Percentiles rank a stretch among this genome's conserved stretches.
Evolutionary conservation across 306 rosid genomes (phyloP).

Genomic region (Pterocarpus santalinus): DNA sequence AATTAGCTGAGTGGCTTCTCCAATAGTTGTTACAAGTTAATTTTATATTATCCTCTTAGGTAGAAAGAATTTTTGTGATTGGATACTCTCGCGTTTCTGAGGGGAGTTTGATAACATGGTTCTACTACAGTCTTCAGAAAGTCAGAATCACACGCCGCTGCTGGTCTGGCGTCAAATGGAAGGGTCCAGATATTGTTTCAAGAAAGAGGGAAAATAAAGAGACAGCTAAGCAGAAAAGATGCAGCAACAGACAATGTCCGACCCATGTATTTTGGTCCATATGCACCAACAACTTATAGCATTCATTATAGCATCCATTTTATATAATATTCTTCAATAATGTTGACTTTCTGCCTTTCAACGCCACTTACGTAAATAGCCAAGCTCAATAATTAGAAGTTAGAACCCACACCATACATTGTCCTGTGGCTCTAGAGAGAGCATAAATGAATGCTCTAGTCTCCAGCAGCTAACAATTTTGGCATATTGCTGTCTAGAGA

Average conservation of each 20-base stretch:
- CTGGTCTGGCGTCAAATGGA: neutral
- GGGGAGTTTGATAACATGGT: neutral
- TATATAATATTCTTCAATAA: neutral
- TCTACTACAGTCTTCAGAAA: neutral
- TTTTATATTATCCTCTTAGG: neutral
- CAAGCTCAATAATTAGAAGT: neutral
- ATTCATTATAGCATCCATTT: neutral
- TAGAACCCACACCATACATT: neutral
- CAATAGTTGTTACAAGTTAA: neutral
- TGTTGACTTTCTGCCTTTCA: neutral
- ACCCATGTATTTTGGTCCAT: slow-evolving; percentile 3
- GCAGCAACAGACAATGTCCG: slow-evolving; percentile 32
- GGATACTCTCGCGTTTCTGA: neutral
- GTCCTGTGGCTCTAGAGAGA: neutral
- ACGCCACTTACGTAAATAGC: neutral
- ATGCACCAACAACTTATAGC: neutral
- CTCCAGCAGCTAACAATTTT: neutral
- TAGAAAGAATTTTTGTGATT: neutral
- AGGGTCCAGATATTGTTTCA: neutral
- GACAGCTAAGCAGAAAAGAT: neutral
- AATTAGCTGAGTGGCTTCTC: neutral
- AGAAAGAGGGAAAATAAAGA: neutral
- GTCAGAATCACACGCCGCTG: neutral
- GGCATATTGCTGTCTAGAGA: neutral
- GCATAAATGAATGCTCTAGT: neutral